phyloP scores from a whole-genome alignment of 169 alveolate genomes.

The Plasmodium inui region DNA sequence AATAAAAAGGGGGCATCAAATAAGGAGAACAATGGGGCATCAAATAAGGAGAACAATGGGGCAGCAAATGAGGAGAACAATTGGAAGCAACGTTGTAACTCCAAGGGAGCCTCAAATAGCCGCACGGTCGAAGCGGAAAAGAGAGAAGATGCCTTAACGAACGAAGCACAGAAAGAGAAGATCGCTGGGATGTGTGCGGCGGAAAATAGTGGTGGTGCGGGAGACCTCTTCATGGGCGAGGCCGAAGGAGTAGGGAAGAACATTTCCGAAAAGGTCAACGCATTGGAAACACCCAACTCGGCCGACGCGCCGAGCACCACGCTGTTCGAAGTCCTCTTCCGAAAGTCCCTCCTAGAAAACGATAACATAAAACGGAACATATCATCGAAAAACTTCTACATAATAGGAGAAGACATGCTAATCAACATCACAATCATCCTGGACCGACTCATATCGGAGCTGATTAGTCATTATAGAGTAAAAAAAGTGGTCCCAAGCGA shows the following conservation, averaged over 20 bases:
- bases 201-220: neutral
- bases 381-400: slow-evolving; percentile 49
- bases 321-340: slow-evolving; percentile 28
- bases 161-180: neutral
- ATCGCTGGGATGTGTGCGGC: neutral
- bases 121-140: neutral
- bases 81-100: neutral
- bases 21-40: neutral
- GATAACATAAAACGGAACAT: slow-evolving; percentile 60
- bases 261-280: neutral
- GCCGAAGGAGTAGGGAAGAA: neutral
- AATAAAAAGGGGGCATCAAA: neutral
- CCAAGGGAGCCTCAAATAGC: neutral
- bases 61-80: neutral
- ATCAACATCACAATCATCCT: slow-evolving; percentile 35
- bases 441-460: slow-evolving; percentile 38
- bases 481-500: slow-evolving; percentile 12
- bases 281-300: neutral
- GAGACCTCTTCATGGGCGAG: neutral
- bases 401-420: slow-evolving; percentile 58
- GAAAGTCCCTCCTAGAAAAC: slow-evolving; percentile 55
- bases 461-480: slow-evolving; percentile 26
- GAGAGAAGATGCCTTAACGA: neutral
- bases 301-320: neutral
- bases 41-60: neutral